Base-by-base conservation (phyloP, 371 early-diverging fungal genomes). In the Fennellomyces sp. region DNA sequence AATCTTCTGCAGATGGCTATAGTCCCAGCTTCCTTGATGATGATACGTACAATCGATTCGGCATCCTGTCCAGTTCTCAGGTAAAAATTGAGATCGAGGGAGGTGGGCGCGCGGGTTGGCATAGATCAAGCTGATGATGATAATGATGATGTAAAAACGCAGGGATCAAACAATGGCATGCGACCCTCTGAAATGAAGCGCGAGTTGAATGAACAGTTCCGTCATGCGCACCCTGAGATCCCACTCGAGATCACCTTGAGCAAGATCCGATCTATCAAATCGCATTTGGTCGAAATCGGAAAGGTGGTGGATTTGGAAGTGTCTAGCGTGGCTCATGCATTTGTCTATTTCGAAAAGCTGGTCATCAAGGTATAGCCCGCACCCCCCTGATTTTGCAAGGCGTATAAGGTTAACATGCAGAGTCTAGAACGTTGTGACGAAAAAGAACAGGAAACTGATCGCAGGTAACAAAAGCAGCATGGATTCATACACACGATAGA, bases 291-390 rank as follows among this genome's bases (percentile, higher is more conserved):
- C 12, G 80, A 73, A 17, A 71, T 76, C 33, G 75, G 68, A 6
- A 65, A 63, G 53, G 53, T 49, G 15, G 61, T 70, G 58, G 90
- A 95, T 69, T 69, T 96, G 45, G 98, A 98, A 73, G 73, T 96
- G 15, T 94, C 96, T 2, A 94, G 91, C 52, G 88, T 96, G 7
- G 97, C 97, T 0, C 82, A 85, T 53, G 88, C 94, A 0, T 93
- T 88, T 80, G 96, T 90, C 2, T 97, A 92, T 68, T 91, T 97
- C 75, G 97, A 98, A 70, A 97, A 96, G 66, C 86, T 98, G 3
- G 80, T 94, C 15, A 65, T 93, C 29, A 88, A 88, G 69, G 82
- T 78, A 63, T 70, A 26, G 5, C 21, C 58, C 25, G 3, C 25
- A 21, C 3, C 2, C 45, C n/a, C 23, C 19, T 41, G 0, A n/a